phyloP scores from a whole-genome alignment of 805 yeast species.

The Saccharomycopsis sp. region DNA sequence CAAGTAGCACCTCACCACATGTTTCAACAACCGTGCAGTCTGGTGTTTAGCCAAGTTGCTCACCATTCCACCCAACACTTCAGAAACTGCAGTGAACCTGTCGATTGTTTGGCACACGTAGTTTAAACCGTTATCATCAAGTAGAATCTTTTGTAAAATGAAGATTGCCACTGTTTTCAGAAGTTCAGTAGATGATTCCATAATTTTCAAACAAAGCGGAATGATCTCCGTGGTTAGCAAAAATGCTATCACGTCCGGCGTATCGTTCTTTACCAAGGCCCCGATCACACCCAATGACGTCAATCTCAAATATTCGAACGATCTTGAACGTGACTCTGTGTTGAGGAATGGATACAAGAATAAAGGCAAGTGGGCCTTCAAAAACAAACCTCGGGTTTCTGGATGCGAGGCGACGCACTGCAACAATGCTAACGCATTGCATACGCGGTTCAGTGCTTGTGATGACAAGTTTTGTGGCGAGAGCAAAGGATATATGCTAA shows the following conservation, averaged over 20 bases:
- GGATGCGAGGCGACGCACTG: slow-evolving; percentile 97
- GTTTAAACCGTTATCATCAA: slow-evolving; percentile 85
- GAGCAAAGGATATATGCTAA: slow-evolving; percentile 81
- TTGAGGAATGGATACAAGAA: slow-evolving; percentile 90
- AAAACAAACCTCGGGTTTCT: slow-evolving; percentile 77
- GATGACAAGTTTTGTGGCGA: slow-evolving; percentile 84
- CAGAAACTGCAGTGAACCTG: slow-evolving; percentile 88
- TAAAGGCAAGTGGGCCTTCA: slow-evolving; percentile 86
- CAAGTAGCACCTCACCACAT: slow-evolving; percentile 89
- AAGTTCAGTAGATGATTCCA: slow-evolving; percentile 91
- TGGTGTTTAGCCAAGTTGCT: slow-evolving; percentile 71
- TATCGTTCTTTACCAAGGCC: slow-evolving; percentile 91
- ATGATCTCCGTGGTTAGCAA: slow-evolving; percentile 92
- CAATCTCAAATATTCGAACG: slow-evolving; percentile 87
- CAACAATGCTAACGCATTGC: slow-evolving; percentile 88
- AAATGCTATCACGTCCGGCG: slow-evolving; percentile 90
- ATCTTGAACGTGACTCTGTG: slow-evolving; percentile 84
- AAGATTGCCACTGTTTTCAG: slow-evolving; percentile 96
- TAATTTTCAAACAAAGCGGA: slow-evolving; percentile 87
- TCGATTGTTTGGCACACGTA: slow-evolving; percentile 95
- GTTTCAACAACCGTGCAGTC: slow-evolving; percentile 81
- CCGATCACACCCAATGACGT: slow-evolving; percentile 96
- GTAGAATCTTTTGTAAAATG: slow-evolving; percentile 84
- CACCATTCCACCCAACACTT: slow-evolving; percentile 82
- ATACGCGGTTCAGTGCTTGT: slow-evolving; percentile 84